Evolutionary conservation across 768 basidiomycete genomes (phyloP), one percentile per base, ranked within the genome.

Genomic region (Leccinellum luteum): DNA sequence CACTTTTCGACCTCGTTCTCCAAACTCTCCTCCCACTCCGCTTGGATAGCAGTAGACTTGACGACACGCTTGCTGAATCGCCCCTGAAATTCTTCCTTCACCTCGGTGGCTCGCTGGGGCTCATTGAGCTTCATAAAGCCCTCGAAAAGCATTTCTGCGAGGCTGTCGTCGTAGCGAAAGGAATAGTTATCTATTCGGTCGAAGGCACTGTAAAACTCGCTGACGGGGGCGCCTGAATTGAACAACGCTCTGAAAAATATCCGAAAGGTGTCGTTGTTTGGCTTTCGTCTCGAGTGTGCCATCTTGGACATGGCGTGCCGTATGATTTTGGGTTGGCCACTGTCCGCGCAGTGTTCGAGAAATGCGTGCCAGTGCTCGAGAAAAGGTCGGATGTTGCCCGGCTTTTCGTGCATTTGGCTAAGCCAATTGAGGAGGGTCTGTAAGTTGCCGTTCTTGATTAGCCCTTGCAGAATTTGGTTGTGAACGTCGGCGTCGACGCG

Each of bases 351-450:
- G 17, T 67, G 69, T 35, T 79, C 73, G 34, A 89, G 71, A 59
- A 85, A 78, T 10, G 77, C 58, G 59, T 86, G 81, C 74, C 84
- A 84, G 56, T 85, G 84, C 21, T 79, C 73, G 35, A 79, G 69
- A 23, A 79, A 77, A 0, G 85, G 84, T 5, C 66, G 67, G 45
- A 79, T 60, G 34, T 76, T 64, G 2, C 79, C 80, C 3, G 83
- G 76, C 51, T 79, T 79, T 25, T 70, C 70, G 14, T 80, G 75
- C 78, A 88, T 85, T n/a, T 73, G 73, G 45, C 62, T 64, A 3
- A 90, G 70, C 81, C 86, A 85, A 23, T 75, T 69, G 27, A 77
- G 65, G 38, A 81, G 77, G 13, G 79, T 74, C 49, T 74, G 73
- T 8, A 72, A 52, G 54, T 82, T 77, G 1, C 78, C 78, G 48